These are phyloP conservation scores for Avena insularis DNA, from an alignment of 176 grass and related monocot species.

Conservation along the genomic window DNA sequence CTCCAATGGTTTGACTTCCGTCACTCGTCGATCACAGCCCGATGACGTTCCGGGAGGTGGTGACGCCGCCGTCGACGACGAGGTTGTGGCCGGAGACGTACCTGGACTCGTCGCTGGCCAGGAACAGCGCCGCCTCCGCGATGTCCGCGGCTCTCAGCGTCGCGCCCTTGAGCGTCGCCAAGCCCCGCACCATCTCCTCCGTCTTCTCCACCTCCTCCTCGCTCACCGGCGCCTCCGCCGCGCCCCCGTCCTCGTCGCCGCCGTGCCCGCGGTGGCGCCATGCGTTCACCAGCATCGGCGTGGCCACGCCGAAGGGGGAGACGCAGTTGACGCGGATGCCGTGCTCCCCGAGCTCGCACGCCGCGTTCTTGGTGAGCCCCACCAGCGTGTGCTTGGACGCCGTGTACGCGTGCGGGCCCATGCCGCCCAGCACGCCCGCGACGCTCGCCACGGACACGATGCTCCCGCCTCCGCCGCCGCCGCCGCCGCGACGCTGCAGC, in stretches of 20 bases:
- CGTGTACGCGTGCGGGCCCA: constrained; percentile 56
- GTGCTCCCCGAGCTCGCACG: constrained; percentile 56
- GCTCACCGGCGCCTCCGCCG: background rate
- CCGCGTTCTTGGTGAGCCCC: constrained; percentile 57
- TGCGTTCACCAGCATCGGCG: constrained; percentile 50
- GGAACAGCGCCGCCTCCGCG: constrained; percentile 59
- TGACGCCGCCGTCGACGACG: constrained; percentile 60
- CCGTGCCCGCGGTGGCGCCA: background rate
- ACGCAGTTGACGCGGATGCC: constrained; percentile 64
- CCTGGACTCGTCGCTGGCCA: constrained; percentile 57
- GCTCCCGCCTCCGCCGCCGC: constrained; percentile 20
- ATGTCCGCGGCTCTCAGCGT: constrained; percentile 41
- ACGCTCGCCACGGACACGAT: constrained; percentile 60
- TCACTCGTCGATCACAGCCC: background rate
- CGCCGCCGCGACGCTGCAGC: constrained; percentile 35
- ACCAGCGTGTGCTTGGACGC: constrained; percentile 49
- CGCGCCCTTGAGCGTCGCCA: constrained; percentile 50
- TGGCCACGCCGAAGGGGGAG: constrained; percentile 54
- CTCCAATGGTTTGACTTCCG: background rate
- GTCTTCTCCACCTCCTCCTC: constrained; percentile 41
- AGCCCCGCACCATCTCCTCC: constrained; percentile 36
- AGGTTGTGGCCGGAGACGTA: constrained; percentile 65
- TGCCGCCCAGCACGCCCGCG: constrained; percentile 46
- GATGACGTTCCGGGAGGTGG: constrained; percentile 49
- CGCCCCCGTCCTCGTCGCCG: background rate